Evolutionary conservation across 75 land plant species (phyloP), one percentile per base, ranked within the genome.

Genomic region (Cupressus sempervirens): DNA sequence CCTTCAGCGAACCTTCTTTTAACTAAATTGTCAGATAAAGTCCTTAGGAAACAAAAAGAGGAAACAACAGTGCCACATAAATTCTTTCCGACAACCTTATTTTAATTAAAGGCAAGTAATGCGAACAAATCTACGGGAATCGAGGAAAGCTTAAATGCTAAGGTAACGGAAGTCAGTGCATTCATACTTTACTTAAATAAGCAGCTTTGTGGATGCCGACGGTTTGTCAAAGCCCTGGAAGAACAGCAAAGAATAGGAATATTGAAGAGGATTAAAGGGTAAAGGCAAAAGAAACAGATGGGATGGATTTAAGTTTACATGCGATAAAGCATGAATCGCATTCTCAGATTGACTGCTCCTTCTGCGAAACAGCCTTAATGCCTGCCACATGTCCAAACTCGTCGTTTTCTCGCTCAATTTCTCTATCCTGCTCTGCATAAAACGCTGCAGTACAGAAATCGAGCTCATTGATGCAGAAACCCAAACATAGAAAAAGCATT

Each of bases 251-350:
- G 13, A 45, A 45, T 41, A 1, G 52, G 81, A 79, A 79, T 45
- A 45, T 79, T 45, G 32, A 79, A 40, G 3, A 76, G 13, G 81
- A 79, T 45, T 79, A 79, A 79, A 79, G 81, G 81, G 45, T 79
- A 79, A 79, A 79, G 81, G 7, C 9, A 13, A 10, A 79, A 30
- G 11, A 45, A 40, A 11, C 26, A 76, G 35, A 50, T 50, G 20
- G 40, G 45, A 36, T 16, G 40, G 80, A 14, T 76, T 76, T 36
- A 16, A 76, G 3, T 23, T 16, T 20, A 23, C 68, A 65, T 18
- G 26, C 80, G 3, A 76, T 7, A 11, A 18, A 9, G 52, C 50
- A 45, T 79, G 13, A 23, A 45, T 43, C 52, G 23, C 26, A 45
- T 45, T 79, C 81, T 45, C 7, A 20, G 41, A 45, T 12, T 26